Evolutionary conservation across 495 filamentous ascomycete species (phyloP).

Genomic region (Hyphodiscus hymeniophilus): DNA sequence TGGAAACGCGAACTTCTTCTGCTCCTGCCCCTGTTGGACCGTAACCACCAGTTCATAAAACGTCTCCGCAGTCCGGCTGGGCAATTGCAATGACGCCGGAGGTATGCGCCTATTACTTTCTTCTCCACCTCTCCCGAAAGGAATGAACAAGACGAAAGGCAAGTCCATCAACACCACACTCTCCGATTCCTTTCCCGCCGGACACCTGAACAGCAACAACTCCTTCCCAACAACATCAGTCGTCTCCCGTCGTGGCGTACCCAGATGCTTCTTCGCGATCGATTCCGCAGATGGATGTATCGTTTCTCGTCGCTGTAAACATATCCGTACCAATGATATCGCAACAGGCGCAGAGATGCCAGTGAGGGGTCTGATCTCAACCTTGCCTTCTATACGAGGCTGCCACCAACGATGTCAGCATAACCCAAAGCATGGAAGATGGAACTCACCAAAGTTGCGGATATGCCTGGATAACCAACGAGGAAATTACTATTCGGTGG

Average conservation of each 20-base stretch:
- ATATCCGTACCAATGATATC: constrained; percentile 90
- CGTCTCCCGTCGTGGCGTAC: constrained; percentile 85
- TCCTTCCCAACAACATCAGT: constrained; percentile 92
- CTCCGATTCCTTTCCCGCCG: constrained; percentile 74
- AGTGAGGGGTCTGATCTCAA: constrained; percentile 82
- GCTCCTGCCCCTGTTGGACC: constrained; percentile 82
- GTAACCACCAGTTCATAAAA: constrained; percentile 94
- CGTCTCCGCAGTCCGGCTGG: constrained; percentile 88
- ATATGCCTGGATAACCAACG: constrained; percentile 96
- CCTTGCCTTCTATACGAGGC: constrained; percentile 95
- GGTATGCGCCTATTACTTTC: constrained; percentile 84
- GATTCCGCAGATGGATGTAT: constrained; percentile 96
- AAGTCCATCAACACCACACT: constrained; percentile 94
- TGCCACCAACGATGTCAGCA: constrained; percentile 28
- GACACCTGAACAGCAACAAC: constrained; percentile 82
- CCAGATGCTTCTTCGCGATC: constrained; percentile 83
- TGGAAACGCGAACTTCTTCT: constrained; percentile 85
- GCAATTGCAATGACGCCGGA: constrained; percentile 83
- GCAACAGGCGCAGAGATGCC: constrained; percentile 82
- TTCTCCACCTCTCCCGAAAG: constrained; percentile 81
- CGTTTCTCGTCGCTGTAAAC: constrained; percentile 84
- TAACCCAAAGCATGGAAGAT: constrained; percentile 8
- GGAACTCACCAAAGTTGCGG: constrained; percentile 80
- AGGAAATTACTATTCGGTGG: constrained; percentile 95
- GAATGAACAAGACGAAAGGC: constrained; percentile 95